Evolutionary conservation across 1,284 basidiomycete genomes (phyloP).

Genomic region (Sanghuangporus baumii): DNA sequence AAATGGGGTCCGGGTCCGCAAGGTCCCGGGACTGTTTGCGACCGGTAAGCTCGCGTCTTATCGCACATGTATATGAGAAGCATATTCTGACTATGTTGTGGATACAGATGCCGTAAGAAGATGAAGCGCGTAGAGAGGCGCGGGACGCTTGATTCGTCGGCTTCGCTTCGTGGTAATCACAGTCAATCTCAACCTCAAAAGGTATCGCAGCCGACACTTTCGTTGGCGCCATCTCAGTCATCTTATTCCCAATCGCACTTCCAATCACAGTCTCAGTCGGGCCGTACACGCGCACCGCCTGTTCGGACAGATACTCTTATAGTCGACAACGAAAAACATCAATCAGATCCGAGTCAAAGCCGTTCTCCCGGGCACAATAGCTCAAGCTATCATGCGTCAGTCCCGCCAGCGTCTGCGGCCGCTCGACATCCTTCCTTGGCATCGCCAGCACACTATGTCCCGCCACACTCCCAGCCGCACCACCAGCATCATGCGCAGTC

Average conservation of each 20-base stretch:
- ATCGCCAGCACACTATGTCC: background rate
- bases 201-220: background rate
- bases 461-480: background rate
- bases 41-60: conserved; percentile 43
- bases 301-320: background rate
- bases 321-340: background rate
- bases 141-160: conserved; percentile 49
- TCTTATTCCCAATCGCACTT: background rate
- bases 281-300: background rate
- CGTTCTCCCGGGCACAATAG: background rate
- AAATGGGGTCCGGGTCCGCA: conserved; percentile 83
- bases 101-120: conserved; percentile 66
- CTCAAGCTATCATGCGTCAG: background rate
- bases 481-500: background rate
- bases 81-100: background rate
- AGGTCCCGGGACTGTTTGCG: conserved; percentile 79
- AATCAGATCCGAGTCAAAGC: background rate
- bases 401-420: conserved; percentile 21
- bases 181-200: background rate
- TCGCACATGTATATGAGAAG: background rate
- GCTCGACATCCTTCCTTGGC: conserved; percentile 23
- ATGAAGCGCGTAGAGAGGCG: conserved; percentile 79
- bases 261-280: background rate
- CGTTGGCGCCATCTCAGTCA: background rate
- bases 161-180: background rate